Evolutionary conservation across 1,284 basidiomycete genomes (phyloP).

Genomic region (Ustilago hordei): DNA sequence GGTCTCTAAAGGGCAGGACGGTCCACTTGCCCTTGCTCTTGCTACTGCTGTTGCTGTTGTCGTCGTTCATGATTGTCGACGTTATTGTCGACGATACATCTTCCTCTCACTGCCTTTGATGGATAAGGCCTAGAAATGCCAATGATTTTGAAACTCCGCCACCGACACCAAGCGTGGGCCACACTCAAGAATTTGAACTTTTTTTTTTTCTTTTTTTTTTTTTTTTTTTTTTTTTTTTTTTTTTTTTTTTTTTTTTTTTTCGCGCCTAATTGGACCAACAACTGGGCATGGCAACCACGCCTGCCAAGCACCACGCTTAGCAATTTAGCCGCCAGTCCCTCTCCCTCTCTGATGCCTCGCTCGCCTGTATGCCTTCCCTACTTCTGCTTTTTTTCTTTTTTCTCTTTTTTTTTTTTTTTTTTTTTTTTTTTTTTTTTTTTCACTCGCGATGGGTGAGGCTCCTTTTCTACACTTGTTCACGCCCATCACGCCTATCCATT

Average conservation of each 20-base stretch:
- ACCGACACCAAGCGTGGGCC: constrained; percentile 9
- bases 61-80: background rate
- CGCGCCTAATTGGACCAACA: constrained; percentile 21
- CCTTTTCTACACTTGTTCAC: background rate
- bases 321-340: constrained; percentile 15
- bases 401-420: background rate
- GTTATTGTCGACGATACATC: background rate
- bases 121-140: constrained; percentile 8
- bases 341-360: background rate
- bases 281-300: constrained; percentile 14
- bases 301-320: constrained; percentile 16
- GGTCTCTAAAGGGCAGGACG: background rate
- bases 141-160: constrained; percentile 18
- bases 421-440: background rate
- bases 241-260: background rate
- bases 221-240: background rate
- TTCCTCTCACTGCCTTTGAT: background rate
- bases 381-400: background rate
- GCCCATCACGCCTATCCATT: background rate
- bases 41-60: constrained; percentile 5
- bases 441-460: background rate
- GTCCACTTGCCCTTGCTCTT: background rate
- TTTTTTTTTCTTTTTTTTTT: background rate
- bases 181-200: too few species aligned
- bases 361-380: background rate